These are phyloP conservation scores for Linum tenue DNA, from an alignment of 345 rosid species.

Conservation along the genomic window DNA sequence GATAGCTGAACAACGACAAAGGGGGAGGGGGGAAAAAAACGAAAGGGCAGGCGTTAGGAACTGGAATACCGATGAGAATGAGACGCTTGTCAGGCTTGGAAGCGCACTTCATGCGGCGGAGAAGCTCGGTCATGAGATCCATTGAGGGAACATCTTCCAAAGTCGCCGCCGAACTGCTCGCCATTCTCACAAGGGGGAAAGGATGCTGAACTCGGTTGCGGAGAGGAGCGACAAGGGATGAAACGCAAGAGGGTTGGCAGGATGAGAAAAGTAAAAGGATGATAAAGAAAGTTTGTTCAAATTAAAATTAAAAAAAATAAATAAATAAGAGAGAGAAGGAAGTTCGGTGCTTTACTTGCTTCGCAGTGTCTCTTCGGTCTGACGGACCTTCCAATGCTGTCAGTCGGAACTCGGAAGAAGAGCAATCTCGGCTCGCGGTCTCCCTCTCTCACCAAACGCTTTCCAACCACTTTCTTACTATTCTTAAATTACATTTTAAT, in stretches of 20 bases:
- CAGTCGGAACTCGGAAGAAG: too few species aligned
- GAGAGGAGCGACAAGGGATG: neutral
- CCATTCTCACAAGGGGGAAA: slow-evolving; percentile 26
- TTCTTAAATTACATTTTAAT: too few species aligned
- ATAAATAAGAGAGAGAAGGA: too few species aligned
- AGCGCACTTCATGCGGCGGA: slow-evolving; percentile 88
- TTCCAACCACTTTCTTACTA: too few species aligned
- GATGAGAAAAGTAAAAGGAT: neutral
- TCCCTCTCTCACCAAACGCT: too few species aligned
- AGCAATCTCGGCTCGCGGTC: too few species aligned
- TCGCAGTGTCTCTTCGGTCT: too few species aligned
- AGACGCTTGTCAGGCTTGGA: slow-evolving; percentile 87
- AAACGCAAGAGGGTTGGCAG: neutral
- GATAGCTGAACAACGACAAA: neutral
- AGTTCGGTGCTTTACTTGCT: too few species aligned
- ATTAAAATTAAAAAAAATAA: too few species aligned
- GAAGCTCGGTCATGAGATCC: slow-evolving; percentile 83
- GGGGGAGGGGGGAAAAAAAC: neutral
- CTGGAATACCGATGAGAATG: slow-evolving; percentile 62
- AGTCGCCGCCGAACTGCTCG: slow-evolving; percentile 33
- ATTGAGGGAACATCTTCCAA: slow-evolving; percentile 76
- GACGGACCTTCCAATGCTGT: too few species aligned
- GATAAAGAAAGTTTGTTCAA: neutral
- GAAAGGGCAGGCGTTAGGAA: neutral
- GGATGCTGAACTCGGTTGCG: neutral